A percentile compares a stretch with the other conserved stretches of the same genome.
phyloP scores from a whole-genome alignment of 2,329 filamentous ascomycete species.

The Talaromyces albobiverticillius region DNA sequence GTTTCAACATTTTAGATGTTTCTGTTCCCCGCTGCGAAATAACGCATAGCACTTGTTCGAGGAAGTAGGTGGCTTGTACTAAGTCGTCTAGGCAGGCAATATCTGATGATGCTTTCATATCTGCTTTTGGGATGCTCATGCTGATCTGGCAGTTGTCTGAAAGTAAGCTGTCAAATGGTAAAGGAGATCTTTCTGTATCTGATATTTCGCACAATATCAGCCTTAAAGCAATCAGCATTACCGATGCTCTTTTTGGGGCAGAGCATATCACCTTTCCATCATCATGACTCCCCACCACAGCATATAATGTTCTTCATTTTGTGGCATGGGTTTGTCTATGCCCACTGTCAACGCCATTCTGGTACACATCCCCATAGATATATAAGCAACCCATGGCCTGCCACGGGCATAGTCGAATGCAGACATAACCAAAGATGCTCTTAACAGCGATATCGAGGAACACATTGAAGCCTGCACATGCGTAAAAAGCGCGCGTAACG shows the following conservation, averaged over 20 bases:
- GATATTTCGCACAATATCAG: neutral
- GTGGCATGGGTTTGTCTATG: neutral
- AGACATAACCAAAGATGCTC: neutral
- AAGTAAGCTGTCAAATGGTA: neutral
- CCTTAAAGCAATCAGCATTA: neutral
- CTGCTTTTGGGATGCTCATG: no score
- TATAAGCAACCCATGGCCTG: neutral
- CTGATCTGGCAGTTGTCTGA: no score
- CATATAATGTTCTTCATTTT: neutral
- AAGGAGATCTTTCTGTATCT: neutral
- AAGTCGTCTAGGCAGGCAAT: neutral
- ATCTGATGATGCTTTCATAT: neutral
- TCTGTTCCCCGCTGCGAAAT: neutral
- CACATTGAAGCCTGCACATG: constrained; percentile 3
- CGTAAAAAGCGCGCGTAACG: neutral
- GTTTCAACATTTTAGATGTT: neutral
- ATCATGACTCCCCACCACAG: neutral
- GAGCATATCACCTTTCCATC: constrained; percentile 1
- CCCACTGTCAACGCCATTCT: constrained; percentile 6
- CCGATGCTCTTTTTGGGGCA: no score
- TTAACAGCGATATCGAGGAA: neutral
- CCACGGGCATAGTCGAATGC: constrained; percentile 7
- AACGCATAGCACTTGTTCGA: neutral
- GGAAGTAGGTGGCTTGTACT: neutral
- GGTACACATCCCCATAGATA: constrained; percentile 1